Conservation (phyloP, 176 grass and related monocot species). For the Panicum miliaceum region DNA sequence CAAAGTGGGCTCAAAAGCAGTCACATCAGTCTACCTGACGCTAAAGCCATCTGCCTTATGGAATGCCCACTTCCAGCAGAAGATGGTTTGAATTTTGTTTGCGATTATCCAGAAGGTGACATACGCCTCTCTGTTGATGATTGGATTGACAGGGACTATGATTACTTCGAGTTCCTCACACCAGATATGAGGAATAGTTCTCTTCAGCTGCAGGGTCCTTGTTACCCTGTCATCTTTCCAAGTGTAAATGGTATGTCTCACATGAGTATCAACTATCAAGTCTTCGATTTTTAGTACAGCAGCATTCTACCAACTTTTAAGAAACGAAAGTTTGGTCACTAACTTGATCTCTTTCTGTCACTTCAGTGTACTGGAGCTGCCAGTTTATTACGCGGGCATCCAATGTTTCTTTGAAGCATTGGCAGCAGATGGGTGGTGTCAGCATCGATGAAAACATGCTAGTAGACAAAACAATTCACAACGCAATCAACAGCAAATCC, state of each 20-base stretch:
- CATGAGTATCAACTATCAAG: background rate
- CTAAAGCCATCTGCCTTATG: slow-evolving; percentile 88
- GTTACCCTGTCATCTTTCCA: slow-evolving; percentile 96
- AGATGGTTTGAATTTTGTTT: slow-evolving; percentile 91
- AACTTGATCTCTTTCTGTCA: slow-evolving; percentile 32
- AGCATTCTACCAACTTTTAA: background rate
- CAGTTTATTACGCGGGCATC: slow-evolving; percentile 91
- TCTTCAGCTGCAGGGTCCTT: slow-evolving; percentile 93
- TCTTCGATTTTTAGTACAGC: background rate
- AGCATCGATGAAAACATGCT: slow-evolving; percentile 86
- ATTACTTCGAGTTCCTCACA: slow-evolving; percentile 96
- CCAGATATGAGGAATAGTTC: slow-evolving; percentile 88
- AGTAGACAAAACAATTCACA: slow-evolving; percentile 91
- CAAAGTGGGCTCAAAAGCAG: slow-evolving; percentile 71
- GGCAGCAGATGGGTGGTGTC: slow-evolving; percentile 89
- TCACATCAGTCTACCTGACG: slow-evolving; percentile 66
- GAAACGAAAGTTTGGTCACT: background rate
- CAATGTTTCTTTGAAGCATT: slow-evolving; percentile 91
- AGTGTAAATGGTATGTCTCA: slow-evolving; percentile 75
- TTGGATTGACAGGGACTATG: slow-evolving; percentile 96
- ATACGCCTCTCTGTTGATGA: slow-evolving; percentile 83
- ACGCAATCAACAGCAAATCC: slow-evolving; percentile 74
- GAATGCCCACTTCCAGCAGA: slow-evolving; percentile 84
- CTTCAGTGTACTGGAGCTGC: slow-evolving; percentile 90
- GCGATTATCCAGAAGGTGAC: slow-evolving; percentile 93